phyloP scores from a whole-genome alignment of 83 land plant genomes.

The Isoetes engelmannii region DNA sequence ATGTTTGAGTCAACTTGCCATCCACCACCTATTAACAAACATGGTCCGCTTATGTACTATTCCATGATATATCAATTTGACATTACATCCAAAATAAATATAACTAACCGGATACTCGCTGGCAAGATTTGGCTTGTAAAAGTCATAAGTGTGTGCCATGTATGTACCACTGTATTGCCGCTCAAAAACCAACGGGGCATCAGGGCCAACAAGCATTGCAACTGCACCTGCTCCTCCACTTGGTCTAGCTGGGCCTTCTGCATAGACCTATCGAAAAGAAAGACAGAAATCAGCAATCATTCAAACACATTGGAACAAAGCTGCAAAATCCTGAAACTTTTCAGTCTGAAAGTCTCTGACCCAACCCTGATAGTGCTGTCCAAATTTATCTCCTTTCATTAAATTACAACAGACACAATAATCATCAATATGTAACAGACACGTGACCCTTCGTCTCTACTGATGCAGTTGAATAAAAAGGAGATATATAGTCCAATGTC shows the following conservation, averaged over 20 bases:
- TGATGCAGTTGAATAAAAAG: no score
- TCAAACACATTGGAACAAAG: neutral
- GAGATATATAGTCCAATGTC: no score
- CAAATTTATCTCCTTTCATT: no score
- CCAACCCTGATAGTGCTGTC: no score
- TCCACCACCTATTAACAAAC: slow-evolving; percentile 69
- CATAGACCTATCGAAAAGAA: slow-evolving; percentile 55
- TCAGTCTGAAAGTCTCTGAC: no score
- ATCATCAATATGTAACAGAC: no score
- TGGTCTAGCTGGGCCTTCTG: slow-evolving; percentile 96
- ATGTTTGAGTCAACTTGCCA: slow-evolving; percentile 88
- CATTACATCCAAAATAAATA: neutral
- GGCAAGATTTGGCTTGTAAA: slow-evolving; percentile 92
- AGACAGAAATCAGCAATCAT: neutral
- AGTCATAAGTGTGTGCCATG: slow-evolving; percentile 93
- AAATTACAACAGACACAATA: no score
- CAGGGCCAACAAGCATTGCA: slow-evolving; percentile 94
- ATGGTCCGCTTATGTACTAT: neutral
- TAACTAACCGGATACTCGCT: slow-evolving; percentile 92
- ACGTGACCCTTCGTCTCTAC: no score
- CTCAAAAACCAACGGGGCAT: slow-evolving; percentile 86
- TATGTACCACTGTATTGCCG: slow-evolving; percentile 66
- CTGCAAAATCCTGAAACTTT: no score
- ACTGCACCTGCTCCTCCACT: slow-evolving; percentile 99
- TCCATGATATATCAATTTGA: neutral